These are phyloP conservation scores for Corynascus novoguineensis DNA, from an alignment of 495 filamentous ascomycete species.

Conservation along the genomic window DNA sequence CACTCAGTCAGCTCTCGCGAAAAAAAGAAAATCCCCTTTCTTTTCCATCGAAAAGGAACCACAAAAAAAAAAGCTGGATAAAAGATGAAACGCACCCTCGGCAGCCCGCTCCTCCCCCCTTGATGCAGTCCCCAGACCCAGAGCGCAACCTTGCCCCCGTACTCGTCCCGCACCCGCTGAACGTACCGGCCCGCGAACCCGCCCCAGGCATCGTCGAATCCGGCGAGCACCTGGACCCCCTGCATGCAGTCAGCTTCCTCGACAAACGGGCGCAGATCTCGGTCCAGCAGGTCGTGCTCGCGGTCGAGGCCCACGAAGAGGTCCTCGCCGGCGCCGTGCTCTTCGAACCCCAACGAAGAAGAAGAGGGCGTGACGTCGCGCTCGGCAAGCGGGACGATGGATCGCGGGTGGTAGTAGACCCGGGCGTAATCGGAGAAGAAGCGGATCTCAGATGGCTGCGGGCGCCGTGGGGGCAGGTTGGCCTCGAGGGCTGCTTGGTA, in stretches of 20 bases:
- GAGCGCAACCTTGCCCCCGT: constrained; percentile 74
- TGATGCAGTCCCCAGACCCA: constrained; percentile 79
- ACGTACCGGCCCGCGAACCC: constrained; percentile 77
- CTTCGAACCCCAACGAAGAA: constrained; percentile 72
- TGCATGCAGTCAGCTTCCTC: constrained; percentile 94
- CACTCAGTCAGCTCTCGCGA: constrained; percentile 3
- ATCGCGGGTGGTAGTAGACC: constrained; percentile 86
- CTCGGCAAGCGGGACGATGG: constrained; percentile 81
- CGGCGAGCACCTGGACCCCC: constrained; percentile 73
- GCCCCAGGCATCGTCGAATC: constrained; percentile 87
- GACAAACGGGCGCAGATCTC: constrained; percentile 77
- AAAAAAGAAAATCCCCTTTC: constrained; percentile 1
- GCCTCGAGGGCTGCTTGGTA: constrained; percentile 75
- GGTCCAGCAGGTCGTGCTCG: constrained; percentile 81
- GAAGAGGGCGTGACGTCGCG: constrained; percentile 67
- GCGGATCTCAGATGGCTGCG: constrained; percentile 66
- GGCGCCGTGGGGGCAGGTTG: constrained; percentile 54
- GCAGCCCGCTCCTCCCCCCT: constrained; percentile 46
- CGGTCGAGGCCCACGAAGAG: constrained; percentile 76
- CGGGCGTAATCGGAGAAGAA: constrained; percentile 97
- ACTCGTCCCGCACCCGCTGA: constrained; percentile 80
- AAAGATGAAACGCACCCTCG: constrained; percentile 47
- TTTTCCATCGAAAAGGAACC: neutral
- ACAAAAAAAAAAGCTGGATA: neutral
- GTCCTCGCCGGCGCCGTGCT: constrained; percentile 72